Base-by-base conservation (phyloP, 208 protist genomes). In the Crithidia mellificae region DNA sequence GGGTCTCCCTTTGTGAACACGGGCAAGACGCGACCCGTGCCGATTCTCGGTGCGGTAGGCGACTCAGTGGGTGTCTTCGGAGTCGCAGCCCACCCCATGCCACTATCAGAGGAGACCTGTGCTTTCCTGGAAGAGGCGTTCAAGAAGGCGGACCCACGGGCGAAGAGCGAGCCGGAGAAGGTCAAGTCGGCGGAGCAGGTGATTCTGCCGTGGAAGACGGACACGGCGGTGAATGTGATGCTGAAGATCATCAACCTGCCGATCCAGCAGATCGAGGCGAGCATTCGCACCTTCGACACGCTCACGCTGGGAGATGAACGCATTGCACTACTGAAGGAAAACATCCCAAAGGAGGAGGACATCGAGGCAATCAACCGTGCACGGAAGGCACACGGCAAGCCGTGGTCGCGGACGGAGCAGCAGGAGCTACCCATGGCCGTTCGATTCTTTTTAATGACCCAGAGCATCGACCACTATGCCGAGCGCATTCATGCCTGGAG, bases 381-480 rank as follows among this genome's bases (percentile, higher is more conserved):
- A 29, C 56, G 74, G 56, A 61, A 66, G 68, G 64, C 59, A 51
- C 69, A 88, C 56, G 72, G 87, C 34, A 54, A 54, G n/a, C 61
- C 59, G 30, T 87, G 77, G 77, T 72, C 66, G 17, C 66, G 50
- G 8, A 64, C 65, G 57, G 75, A 90, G 55, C 62, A 83, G 34
- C 84, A 87, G 55, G 63, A 81, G 52, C 66, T 89, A 22, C 77
- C 74, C 11, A 29, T 76, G 9, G 57, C 86, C 0, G 84, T 90
- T 19, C 81, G 81, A 0, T 94, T 92, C 61, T 88, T 92, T 39
- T 41, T 94, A 20, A 94, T 94, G 89, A 88, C 82, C 25, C 57
- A 71, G 62, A 72, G 63, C 52, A 86, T 94, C 65, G 80, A 85
- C 46, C 63, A 85, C 59, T 92, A 92, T 69, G 84, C 59, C 15